A percentile compares a stretch with the other conserved stretches of the same genome.
These are phyloP conservation scores for Populus euphratica DNA, from an alignment of 345 rosid species.

Conservation along the genomic window DNA sequence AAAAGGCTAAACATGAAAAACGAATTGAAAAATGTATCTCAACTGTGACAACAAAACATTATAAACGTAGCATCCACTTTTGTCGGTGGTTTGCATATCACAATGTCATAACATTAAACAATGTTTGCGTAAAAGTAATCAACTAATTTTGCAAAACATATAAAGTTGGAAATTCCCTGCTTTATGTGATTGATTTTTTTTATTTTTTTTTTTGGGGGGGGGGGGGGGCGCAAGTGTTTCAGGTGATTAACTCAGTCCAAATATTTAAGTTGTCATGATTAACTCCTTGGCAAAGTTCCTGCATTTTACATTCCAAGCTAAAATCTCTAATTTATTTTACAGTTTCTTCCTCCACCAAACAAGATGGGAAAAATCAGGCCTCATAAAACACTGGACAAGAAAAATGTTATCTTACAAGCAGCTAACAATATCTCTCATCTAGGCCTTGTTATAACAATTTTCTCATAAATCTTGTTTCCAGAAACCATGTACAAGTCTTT, in stretches of 20 bases:
- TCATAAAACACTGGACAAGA: not conserved
- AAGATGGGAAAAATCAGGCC: not conserved
- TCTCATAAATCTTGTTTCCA: not conserved
- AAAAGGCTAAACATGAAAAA: not conserved
- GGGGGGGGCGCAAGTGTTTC: not conserved
- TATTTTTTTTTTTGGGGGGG: not conserved
- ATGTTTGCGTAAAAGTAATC: not conserved
- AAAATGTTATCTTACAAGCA: not conserved
- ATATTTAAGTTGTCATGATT: not conserved
- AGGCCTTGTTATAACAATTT: not conserved
- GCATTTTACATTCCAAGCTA: not conserved
- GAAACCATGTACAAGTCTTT: not conserved
- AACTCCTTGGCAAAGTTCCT: not conserved
- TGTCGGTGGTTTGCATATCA: not conserved
- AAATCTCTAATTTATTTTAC: not conserved
- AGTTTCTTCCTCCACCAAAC: not conserved
- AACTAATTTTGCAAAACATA: not conserved
- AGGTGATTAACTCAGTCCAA: too few relatives aligned
- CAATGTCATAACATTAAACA: not conserved
- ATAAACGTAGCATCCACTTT: not conserved
- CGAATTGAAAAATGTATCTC: not conserved
- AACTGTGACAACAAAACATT: not conserved
- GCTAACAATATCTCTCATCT: not conserved
- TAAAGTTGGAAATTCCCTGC: not conserved
- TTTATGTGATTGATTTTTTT: not conserved